Percentiles rank a stretch among this genome's conserved stretches.
phyloP scores from a whole-genome alignment of 805 yeast species.

The Saturnispora zaruensis region DNA sequence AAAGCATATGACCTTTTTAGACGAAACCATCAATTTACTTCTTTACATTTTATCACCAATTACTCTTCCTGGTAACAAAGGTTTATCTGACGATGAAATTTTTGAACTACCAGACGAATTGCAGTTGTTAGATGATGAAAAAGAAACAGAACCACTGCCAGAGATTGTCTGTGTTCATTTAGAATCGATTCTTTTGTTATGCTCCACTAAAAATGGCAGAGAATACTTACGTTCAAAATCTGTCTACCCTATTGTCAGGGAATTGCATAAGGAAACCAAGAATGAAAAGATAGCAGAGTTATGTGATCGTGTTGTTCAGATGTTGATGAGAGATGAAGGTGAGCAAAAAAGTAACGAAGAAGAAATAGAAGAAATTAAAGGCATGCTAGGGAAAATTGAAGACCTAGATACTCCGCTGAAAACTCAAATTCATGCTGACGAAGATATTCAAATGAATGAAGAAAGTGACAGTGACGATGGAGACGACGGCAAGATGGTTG shows the following conservation, averaged over 20 bases:
- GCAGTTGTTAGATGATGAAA: conserved; percentile 68
- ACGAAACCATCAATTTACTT: conserved; percentile 60
- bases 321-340: conserved; percentile 88
- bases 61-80: conserved; percentile 48
- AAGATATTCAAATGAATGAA: conserved; percentile 7
- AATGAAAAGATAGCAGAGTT: conserved; percentile 46
- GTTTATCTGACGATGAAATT: conserved; percentile 75
- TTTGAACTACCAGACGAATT: conserved; percentile 83
- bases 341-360: conserved; percentile 42
- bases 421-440: conserved; percentile 6
- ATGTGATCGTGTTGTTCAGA: conserved; percentile 79
- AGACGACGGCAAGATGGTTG: conserved; percentile 11
- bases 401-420: conserved; percentile 7
- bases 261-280: conserved; percentile 56
- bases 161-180: conserved; percentile 63
- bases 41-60: conserved; percentile 79
- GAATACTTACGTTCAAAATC: conserved; percentile 71
- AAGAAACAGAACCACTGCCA: conserved; percentile 62
- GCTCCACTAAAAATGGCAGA: conserved; percentile 67
- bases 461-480: conserved; percentile 13
- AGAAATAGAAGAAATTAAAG: conserved; percentile 38
- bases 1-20: conserved; percentile 51
- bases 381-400: conserved; percentile 34
- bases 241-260: conserved; percentile 81
- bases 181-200: conserved; percentile 70